These are phyloP conservation scores for Psilocybe cubensis DNA, from an alignment of 768 basidiomycete genomes.

Conservation along the genomic window DNA sequence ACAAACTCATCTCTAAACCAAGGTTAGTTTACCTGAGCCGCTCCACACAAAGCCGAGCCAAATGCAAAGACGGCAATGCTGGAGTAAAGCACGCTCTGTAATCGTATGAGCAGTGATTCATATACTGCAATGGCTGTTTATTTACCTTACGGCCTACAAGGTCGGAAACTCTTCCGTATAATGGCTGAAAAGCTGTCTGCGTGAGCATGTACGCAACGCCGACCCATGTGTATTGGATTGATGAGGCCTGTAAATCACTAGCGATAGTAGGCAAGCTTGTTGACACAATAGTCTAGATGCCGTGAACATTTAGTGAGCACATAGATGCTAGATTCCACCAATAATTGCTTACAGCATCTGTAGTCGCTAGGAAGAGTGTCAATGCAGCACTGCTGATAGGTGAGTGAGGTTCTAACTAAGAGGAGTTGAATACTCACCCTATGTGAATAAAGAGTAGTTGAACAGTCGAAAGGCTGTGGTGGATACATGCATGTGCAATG, in stretches of 20 bases:
- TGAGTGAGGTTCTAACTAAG: conserved; percentile 6
- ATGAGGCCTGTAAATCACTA: conserved; percentile 66
- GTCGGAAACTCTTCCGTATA: conserved; percentile 83
- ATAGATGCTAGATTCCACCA: background rate
- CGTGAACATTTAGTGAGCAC: background rate
- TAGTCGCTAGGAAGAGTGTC: conserved; percentile 84
- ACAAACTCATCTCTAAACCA: conserved; percentile 14
- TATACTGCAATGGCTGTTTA: conserved; percentile 4
- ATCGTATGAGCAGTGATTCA: conserved; percentile 1
- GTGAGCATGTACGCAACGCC: conserved; percentile 85
- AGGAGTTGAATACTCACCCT: conserved; percentile 49
- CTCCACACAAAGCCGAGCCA: conserved; percentile 81
- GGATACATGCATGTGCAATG: conserved; percentile 22
- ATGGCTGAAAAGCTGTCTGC: conserved; percentile 83
- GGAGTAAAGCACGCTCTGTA: conserved; percentile 66
- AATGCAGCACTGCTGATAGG: conserved; percentile 64
- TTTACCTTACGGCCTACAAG: conserved; percentile 78
- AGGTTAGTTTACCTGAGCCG: conserved; percentile 60
- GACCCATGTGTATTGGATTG: conserved; percentile 84
- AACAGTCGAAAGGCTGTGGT: conserved; percentile 48
- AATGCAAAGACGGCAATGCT: conserved; percentile 78
- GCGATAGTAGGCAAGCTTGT: conserved; percentile 84
- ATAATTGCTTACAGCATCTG: conserved; percentile 65
- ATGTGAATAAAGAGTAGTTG: conserved; percentile 68
- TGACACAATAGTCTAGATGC: conserved; percentile 67